Evolutionary conservation across 768 basidiomycete genomes (phyloP).

Genomic region (Floccularia luteovirens): DNA sequence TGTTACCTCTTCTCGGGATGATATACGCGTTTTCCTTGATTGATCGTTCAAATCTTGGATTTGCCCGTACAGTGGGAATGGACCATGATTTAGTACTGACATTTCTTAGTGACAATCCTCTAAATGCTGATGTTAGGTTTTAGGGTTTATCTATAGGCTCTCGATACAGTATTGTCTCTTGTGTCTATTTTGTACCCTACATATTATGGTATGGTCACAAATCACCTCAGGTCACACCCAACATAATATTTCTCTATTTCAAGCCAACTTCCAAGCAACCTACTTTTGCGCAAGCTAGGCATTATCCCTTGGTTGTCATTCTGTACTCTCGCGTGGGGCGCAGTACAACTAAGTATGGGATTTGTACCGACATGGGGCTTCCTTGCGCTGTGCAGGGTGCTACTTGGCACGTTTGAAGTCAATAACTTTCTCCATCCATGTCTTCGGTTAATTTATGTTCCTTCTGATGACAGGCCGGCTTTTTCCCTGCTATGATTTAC

Average conservation of each 20-base stretch:
- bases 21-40: constrained; percentile 31
- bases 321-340: constrained; percentile 36
- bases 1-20: constrained; percentile 30
- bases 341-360: constrained; percentile 36
- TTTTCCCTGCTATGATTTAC: constrained; percentile 41
- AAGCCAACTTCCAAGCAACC: constrained; percentile 38
- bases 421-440: constrained; percentile 2
- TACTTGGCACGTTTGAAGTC: constrained; percentile 38
- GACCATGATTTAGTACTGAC: constrained; percentile 26
- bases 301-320: constrained; percentile 32
- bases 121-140: not conserved
- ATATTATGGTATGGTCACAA: constrained; percentile 31
- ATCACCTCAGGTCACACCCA: constrained; percentile 1
- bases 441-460: not conserved
- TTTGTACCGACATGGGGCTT: constrained; percentile 35
- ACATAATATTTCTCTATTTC: not conserved
- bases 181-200: constrained; percentile 40
- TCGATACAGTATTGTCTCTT: constrained; percentile 38
- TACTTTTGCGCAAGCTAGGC: constrained; percentile 33
- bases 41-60: constrained; percentile 32
- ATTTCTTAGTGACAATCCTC: not conserved
- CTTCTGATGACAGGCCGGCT: constrained; percentile 29
- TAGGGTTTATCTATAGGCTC: constrained; percentile 29
- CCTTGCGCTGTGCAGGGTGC: constrained; percentile 28
- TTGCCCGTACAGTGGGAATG: constrained; percentile 34